These are phyloP conservation scores for Termitomyces titanicus DNA, from an alignment of 768 basidiomycete genomes.

Conservation along the genomic window DNA sequence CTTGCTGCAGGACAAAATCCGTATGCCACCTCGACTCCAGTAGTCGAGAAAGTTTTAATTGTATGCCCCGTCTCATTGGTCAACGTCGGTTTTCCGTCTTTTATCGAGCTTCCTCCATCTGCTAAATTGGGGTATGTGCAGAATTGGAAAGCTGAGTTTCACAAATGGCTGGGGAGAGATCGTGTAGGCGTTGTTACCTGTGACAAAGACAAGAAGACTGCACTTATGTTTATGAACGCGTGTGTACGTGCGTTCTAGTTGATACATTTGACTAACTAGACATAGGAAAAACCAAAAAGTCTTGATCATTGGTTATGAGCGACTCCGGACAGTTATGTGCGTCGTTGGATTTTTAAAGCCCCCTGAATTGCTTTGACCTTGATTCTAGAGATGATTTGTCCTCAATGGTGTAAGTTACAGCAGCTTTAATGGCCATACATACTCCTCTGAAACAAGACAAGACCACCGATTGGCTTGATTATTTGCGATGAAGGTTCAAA, in stretches of 20 bases:
- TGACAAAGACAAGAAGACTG: conserved; percentile 42
- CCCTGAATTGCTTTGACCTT: neutral
- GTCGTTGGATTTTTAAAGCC: neutral
- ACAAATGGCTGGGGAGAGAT: conserved; percentile 81
- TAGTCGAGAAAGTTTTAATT: conserved; percentile 79
- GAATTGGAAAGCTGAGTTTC: conserved; percentile 96
- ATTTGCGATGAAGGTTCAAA: conserved; percentile 88
- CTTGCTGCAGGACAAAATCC: conserved; percentile 74
- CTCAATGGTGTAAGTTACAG: conserved; percentile 54
- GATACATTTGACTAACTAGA: neutral
- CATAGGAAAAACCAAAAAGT: conserved; percentile 75
- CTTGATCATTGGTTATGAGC: conserved; percentile 93
- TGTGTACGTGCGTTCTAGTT: conserved; percentile 27
- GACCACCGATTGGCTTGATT: conserved; percentile 89
- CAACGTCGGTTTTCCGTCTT: conserved; percentile 45
- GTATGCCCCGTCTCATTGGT: conserved; percentile 93
- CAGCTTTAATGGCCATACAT: neutral
- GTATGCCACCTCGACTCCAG: conserved; percentile 52
- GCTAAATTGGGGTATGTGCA: conserved; percentile 23
- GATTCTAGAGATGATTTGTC: conserved; percentile 39
- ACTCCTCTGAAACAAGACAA: conserved; percentile 23
- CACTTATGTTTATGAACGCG: conserved; percentile 77
- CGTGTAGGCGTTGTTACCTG: conserved; percentile 42
- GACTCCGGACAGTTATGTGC: conserved; percentile 78
- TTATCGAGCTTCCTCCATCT: neutral